Percentiles rank a stretch among this genome's conserved stretches.
These are phyloP conservation scores for Apiotrichum veenhuisii DNA, from an alignment of 1,284 basidiomycete species.

Conservation along the genomic window DNA sequence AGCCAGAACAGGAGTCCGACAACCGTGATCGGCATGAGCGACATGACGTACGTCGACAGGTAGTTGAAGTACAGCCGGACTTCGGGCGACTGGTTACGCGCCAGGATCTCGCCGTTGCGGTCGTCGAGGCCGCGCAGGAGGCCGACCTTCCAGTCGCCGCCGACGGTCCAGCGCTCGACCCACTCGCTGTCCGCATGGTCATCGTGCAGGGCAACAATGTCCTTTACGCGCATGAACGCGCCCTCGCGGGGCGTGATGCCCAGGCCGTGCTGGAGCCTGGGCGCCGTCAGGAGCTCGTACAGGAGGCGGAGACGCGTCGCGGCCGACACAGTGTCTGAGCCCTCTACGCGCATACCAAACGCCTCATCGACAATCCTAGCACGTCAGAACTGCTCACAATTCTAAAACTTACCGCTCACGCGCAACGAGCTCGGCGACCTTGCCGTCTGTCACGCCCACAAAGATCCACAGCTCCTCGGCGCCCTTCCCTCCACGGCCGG, in stretches of 20 bases:
- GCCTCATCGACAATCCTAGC: constrained; percentile 26
- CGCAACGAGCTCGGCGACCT: constrained; percentile 64
- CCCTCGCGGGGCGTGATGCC: constrained; percentile 67
- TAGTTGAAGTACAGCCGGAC: constrained; percentile 90
- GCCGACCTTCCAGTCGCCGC: constrained; percentile 55
- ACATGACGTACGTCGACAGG: constrained; percentile 73
- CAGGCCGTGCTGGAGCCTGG: constrained; percentile 66
- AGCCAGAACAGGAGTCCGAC: constrained; percentile 41
- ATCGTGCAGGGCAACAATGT: constrained; percentile 78
- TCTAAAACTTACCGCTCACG: constrained; percentile 63
- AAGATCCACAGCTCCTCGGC: constrained; percentile 76
- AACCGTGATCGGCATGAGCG: constrained; percentile 59
- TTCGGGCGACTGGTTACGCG: constrained; percentile 65
- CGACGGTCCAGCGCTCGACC: constrained; percentile 42
- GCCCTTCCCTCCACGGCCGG: constrained; percentile 32
- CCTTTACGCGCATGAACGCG: constrained; percentile 73
- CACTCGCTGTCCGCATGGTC: constrained; percentile 56
- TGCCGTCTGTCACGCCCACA: constrained; percentile 64
- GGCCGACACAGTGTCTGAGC: constrained; percentile 58
- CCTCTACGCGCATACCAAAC: constrained; percentile 59
- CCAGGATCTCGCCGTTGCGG: constrained; percentile 51
- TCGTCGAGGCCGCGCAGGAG: constrained; percentile 54
- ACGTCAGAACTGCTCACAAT: not conserved
- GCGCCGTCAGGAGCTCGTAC: constrained; percentile 68
- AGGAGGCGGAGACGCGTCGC: constrained; percentile 65